Percentiles rank a stretch among this genome's conserved stretches.
These are phyloP conservation scores for Arthrobotrys megalospora DNA, from an alignment of 2,329 filamentous ascomycete genomes.

Conservation along the genomic window DNA sequence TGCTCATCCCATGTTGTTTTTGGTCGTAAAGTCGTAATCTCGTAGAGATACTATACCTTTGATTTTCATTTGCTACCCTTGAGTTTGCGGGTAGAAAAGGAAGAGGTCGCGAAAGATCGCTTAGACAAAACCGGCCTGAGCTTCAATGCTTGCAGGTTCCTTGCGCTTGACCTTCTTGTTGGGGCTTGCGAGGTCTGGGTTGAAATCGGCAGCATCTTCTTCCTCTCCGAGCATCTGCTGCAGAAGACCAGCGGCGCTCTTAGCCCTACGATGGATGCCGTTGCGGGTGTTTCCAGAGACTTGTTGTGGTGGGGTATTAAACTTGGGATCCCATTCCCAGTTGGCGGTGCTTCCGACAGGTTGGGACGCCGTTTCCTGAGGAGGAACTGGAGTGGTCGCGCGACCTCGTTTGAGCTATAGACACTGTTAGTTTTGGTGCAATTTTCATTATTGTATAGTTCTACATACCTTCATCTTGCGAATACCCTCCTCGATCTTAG, in stretches of 20 bases:
- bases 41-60: slow-evolving; percentile 58
- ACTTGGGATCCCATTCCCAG: slow-evolving; percentile 61
- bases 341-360: slow-evolving; percentile 42
- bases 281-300: slow-evolving; percentile 54
- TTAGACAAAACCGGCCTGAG: slow-evolving; percentile 57
- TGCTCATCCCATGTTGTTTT: slow-evolving; percentile 56
- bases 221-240: slow-evolving; percentile 58
- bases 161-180: slow-evolving; percentile 60
- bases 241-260: slow-evolving; percentile 54
- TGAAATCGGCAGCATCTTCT: slow-evolving; percentile 42
- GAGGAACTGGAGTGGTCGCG: slow-evolving; percentile 57
- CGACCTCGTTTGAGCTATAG: slow-evolving; percentile 54
- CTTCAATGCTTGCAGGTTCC: slow-evolving; percentile 51
- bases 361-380: slow-evolving; percentile 49
- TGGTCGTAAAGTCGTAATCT: slow-evolving; percentile 58
- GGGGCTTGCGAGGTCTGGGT: slow-evolving; percentile 57
- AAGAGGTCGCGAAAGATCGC: background rate
- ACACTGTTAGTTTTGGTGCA: background rate
- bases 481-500: slow-evolving; percentile 60
- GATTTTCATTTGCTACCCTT: background rate
- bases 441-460: background rate
- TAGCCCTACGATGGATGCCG: slow-evolving; percentile 52
- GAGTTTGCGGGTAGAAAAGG: background rate
- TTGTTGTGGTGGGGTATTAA: slow-evolving; percentile 59
- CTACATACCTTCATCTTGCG: slow-evolving; percentile 60